Evolutionary conservation across 2,329 filamentous ascomycete genomes (phyloP).

Genomic region (Pyricularia sp.): DNA sequence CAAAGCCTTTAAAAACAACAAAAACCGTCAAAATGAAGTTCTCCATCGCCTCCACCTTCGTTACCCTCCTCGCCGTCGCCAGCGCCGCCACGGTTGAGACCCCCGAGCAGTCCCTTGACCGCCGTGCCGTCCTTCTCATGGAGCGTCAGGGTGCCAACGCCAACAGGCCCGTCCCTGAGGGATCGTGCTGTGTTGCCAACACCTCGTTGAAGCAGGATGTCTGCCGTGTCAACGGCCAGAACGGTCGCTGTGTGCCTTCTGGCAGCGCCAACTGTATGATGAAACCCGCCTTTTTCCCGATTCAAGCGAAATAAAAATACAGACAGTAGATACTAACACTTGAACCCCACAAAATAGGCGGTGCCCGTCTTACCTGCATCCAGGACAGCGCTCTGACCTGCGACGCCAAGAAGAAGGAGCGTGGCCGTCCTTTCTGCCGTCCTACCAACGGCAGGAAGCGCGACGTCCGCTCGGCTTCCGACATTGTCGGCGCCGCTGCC

Average conservation of each 20-base stretch:
- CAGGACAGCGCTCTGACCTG: constrained; percentile 17
- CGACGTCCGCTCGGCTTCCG: neutral
- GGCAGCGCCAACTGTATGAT: constrained; percentile 24
- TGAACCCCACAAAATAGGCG: constrained; percentile 10
- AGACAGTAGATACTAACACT: too few relatives aligned
- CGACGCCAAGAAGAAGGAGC: constrained; percentile 17
- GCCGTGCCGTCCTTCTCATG: constrained; percentile 13
- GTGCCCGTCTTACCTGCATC: constrained; percentile 17
- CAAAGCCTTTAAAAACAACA: neutral
- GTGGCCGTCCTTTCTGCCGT: constrained; percentile 13
- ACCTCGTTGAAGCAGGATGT: constrained; percentile 26
- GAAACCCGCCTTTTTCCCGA: neutral
- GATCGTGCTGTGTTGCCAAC: constrained; percentile 24
- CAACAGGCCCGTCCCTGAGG: constrained; percentile 22
- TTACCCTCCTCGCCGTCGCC: constrained; percentile 16
- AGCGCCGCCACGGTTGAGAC: constrained; percentile 15
- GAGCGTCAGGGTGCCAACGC: constrained; percentile 20
- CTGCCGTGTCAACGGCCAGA: constrained; percentile 22
- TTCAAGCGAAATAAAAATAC: neutral
- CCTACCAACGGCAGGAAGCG: neutral
- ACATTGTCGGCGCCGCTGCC: neutral
- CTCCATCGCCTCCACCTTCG: constrained; percentile 11
- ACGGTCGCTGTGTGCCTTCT: constrained; percentile 23
- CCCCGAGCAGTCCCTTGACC: constrained; percentile 12
- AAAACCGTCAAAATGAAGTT: constrained; percentile 18